Evolutionary conservation across 2,329 filamentous ascomycete species (phyloP), one percentile per base, ranked within the genome.

Genomic region (Penicillium olsonii): DNA sequence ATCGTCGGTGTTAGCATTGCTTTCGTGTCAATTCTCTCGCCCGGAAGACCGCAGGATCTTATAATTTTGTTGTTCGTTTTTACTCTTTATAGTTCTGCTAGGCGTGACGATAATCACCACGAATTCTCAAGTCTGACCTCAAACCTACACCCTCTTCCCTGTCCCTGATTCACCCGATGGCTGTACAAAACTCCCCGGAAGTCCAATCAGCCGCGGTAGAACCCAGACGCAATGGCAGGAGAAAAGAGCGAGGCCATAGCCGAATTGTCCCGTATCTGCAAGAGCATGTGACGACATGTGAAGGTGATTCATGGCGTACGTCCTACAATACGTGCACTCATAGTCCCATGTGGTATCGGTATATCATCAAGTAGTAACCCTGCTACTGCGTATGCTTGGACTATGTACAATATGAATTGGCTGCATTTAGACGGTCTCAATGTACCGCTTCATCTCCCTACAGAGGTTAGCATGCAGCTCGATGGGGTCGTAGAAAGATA

Each of bases 361-460:
- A n/a, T 12, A n/a, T n/a, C 14, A 22, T n/a, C 26, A 27, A 15
- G n/a, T 5, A 48, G 26, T 38, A 29, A 19, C 12, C 34, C 17
- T 26, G 22, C 33, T 37, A 44, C 18, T 38, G 5, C 11, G 27
- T n/a, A 10, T 11, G 34, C 22, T 26, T 17, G 5, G 27, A 40
- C 42, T 50, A 50, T 45, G 22, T 50, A 45, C 47, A 45, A 35
- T 39, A 17, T 15, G 9, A 2, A 20, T 18, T 14, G 31, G 20
- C 29, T 9, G 6, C 15, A 48, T 37, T 38, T 35, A 86, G 50
- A 88, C 84, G n/a, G 85, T 88, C 71, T 90, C 87, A 54, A 90
- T 88, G 63, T 91, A 91, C 51, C 88, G 79, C 72, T 82, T 83
- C 68, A 90, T 79, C 70, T 92, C 88, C 87, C 86, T 88, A 55